Conservation (phyloP, 176 grass and related monocot genomes). For the Hordeum vulgare region MorexV3_pseudomolecules_assembly NC_058519.1:628445749-628446248, state of each 20-base stretch:
- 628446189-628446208: background rate
- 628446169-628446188: background rate
- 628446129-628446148: background rate
- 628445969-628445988: background rate
- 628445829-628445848: background rate
- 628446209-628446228: background rate
- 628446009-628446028: background rate
- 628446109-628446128: background rate
- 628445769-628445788: constrained; percentile 54
- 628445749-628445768: constrained; percentile 58
- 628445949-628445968: background rate
- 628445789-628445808: constrained; percentile 68
- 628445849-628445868: constrained; percentile 12
- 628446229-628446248: constrained; percentile 15
- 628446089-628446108: constrained; percentile 3
- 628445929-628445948: constrained; percentile 3
- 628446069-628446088: background rate
- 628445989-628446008: background rate
- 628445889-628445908: constrained; percentile 35
- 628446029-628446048: background rate
- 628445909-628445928: constrained; percentile 21
- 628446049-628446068: background rate
- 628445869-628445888: constrained; percentile 28
- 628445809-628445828: constrained; percentile 34
- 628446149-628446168: background rate